Evolutionary conservation across 140 eudicot genomes (phyloP), one percentile per base, ranked within the genome.

Genomic region (Stevia rebaudiana): DNA sequence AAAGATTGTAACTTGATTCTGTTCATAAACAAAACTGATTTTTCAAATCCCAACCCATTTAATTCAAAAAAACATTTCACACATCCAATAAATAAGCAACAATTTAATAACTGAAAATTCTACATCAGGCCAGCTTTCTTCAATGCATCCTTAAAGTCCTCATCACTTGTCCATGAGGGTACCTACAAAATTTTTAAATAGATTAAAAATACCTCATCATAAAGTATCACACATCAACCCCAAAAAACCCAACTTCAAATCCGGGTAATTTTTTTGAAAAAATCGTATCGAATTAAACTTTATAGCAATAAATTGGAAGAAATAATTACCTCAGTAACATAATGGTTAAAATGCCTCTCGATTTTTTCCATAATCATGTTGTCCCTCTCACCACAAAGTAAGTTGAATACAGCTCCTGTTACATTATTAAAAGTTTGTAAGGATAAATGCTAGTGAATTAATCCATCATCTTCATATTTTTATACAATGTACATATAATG

Each of bases 301-400:
- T 30, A 46, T 13, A 18, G 24, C 9, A 18, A 37, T 12, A 10
- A 18, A 62, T 63, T 8, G 22, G 51, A 46, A 22, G 12, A 65
- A 67, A 49, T 49, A 13, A 50, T 68, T 81, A 87, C 98, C 98
- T 87, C 85, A 5, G 79, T 31, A 12, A 82, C 80, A 63, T 65
- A 67, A 61, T 55, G 63, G 72, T 83, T 79, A 37, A 91, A 91
- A 66, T 91, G 82, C 51, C 71, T 65, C 79, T 91, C 98, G 33
- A 91, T 91, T 83, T 91, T 87, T 39, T 62, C 74, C 95, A 91
- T 91, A 11, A 91, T 15, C 83, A 61, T 53, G 28, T 50, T 17
- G 66, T 91, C 98, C 25, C 81, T 78, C 18, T 87, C 86, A 39
- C 57, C 63, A 67, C 79, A 78, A 17, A 91, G 74, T 76, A 91